phyloP scores from a whole-genome alignment of 2,329 filamentous ascomycete genomes.

The Cladosporium sp. region DNA sequence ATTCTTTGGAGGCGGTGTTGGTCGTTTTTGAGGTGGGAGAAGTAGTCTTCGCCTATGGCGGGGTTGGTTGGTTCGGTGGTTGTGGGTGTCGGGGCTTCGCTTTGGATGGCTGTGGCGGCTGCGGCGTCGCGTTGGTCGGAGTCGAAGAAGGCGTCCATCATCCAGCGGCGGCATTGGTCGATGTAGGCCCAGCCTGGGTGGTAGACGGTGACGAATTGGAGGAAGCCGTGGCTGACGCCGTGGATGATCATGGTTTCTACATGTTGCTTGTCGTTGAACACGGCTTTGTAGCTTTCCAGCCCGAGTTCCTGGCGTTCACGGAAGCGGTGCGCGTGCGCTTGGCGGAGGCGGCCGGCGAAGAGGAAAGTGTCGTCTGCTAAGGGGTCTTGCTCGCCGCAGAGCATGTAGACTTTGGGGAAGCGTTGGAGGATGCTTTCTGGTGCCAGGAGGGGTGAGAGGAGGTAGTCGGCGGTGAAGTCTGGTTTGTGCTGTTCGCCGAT shows the following conservation, averaged over 20 bases:
- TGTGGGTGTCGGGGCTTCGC: conserved; percentile 19
- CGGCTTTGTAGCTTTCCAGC: conserved; percentile 42
- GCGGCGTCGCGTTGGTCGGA: conserved; percentile 34
- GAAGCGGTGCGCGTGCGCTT: conserved; percentile 63
- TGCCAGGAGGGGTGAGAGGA: conserved; percentile 83
- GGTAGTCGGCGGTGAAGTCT: conserved; percentile 85
- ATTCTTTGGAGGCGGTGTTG: background rate
- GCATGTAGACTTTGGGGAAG: conserved; percentile 92
- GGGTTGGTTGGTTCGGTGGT: conserved; percentile 16
- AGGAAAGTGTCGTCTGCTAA: conserved; percentile 96
- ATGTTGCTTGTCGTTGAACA: conserved; percentile 58
- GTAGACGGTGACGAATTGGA: conserved; percentile 85
- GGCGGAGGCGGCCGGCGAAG: conserved; percentile 81
- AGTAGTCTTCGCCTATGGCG: conserved; percentile 24
- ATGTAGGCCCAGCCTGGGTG: conserved; percentile 88
- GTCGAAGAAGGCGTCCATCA: conserved; percentile 67
- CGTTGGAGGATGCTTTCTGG: conserved; percentile 74
- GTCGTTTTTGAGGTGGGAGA: conserved; percentile 15
- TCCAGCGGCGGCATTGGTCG: conserved; percentile 73
- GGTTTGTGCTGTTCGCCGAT: conserved; percentile 90
- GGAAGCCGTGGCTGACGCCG: conserved; percentile 86
- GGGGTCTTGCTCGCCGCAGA: conserved; percentile 92
- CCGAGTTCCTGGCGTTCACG: conserved; percentile 52
- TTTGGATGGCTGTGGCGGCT: conserved; percentile 9
- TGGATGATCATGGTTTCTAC: conserved; percentile 82